A percentile compares a stretch with the other conserved stretches of the same genome.
Evolutionary conservation across 2,329 filamentous ascomycete species (phyloP).

Genomic region (Alternaria arborescens): DNA sequence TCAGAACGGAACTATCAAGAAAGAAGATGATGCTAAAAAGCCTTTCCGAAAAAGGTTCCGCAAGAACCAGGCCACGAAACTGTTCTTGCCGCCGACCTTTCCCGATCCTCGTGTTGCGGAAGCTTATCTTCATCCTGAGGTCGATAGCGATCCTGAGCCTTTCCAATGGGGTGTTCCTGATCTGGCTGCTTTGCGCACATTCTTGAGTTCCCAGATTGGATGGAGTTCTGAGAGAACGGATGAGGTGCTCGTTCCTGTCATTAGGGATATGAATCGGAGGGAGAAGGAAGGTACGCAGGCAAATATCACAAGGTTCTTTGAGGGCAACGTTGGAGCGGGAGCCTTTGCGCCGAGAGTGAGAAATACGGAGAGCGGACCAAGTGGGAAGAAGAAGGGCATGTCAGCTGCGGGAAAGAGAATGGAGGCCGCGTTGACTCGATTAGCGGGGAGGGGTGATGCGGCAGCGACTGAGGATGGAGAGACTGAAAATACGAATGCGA

Average conservation of each 20-base stretch:
- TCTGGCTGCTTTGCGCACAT: slow-evolving; percentile 81
- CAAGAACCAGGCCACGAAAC: slow-evolving; percentile 77
- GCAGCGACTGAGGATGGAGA: slow-evolving; percentile 32
- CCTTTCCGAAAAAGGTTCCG: slow-evolving; percentile 87
- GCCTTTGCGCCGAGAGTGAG: slow-evolving; percentile 76
- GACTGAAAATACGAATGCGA: slow-evolving; percentile 19
- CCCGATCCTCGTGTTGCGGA: slow-evolving; percentile 79
- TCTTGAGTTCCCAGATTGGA: slow-evolving; percentile 90
- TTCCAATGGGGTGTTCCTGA: slow-evolving; percentile 98
- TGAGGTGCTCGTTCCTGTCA: slow-evolving; percentile 93
- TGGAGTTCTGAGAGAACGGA: slow-evolving; percentile 93
- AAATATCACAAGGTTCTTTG: slow-evolving; percentile 95
- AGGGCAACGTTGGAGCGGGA: slow-evolving; percentile 75
- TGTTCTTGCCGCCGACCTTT: slow-evolving; percentile 84
- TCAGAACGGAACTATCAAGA: slow-evolving; percentile 71
- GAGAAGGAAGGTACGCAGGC: slow-evolving; percentile 90
- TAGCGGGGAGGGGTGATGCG: slow-evolving; percentile 39
- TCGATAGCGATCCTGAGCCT: slow-evolving; percentile 76
- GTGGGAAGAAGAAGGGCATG: slow-evolving; percentile 56
- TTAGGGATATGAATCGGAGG: slow-evolving; percentile 91
- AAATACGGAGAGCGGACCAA: slow-evolving; percentile 62
- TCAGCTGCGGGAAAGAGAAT: slow-evolving; percentile 44
- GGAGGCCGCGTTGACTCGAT: slow-evolving; percentile 42
- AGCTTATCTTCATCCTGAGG: slow-evolving; percentile 86
- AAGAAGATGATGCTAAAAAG: slow-evolving; percentile 63